Evolutionary conservation across 345 rosid genomes (phyloP), one percentile per base, ranked within the genome.

Genomic region (Jatropha curcas): DNA sequence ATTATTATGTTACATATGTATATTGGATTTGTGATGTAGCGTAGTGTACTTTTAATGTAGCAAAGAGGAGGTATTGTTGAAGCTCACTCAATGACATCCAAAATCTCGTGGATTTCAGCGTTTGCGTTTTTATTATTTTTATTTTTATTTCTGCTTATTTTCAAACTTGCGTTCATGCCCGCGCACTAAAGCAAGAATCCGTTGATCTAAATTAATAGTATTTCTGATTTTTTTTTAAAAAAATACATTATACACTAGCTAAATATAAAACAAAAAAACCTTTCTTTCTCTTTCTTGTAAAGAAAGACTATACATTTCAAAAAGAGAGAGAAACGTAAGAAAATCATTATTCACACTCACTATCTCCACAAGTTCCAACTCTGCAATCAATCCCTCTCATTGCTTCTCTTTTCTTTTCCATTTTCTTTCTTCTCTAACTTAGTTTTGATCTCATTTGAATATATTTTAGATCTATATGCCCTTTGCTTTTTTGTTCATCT

Each of bases 101-200:
- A 48, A 3, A 48, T 45, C 68, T 70, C 81, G 65, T 83, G 76
- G 66, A 37, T 77, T 78, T 83, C 82, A 77, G 84, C 61, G 73
- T 77, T 62, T 27, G 30, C 70, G 30, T 59, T 74, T 64, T 71
- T 61, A 45, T 28, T 20, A n/a, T n/a, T n/a, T n/a, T n/a, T n/a
- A n/a, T n/a, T n/a, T n/a, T n/a, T n/a, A n/a, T n/a, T n/a, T n/a
- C n/a, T n/a, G n/a, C n/a, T 24, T 16, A 59, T 57, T 70, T 78
- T 79, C 82, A 71, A 77, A 74, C 87, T 70, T 39, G 5, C 73
- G 77, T 68, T 81, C 91, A 84, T 75, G 79, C 87, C 91, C 96
- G 92, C 90, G 88, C 91, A 81, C 88, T 77, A 61, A 71, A 70
- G 67, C 86, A 81, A 79, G 81, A 77, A 83, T 84, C 86, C 86